phyloP scores from a whole-genome alignment of 495 filamentous ascomycete species.

The Immersiella caudata region DNA sequence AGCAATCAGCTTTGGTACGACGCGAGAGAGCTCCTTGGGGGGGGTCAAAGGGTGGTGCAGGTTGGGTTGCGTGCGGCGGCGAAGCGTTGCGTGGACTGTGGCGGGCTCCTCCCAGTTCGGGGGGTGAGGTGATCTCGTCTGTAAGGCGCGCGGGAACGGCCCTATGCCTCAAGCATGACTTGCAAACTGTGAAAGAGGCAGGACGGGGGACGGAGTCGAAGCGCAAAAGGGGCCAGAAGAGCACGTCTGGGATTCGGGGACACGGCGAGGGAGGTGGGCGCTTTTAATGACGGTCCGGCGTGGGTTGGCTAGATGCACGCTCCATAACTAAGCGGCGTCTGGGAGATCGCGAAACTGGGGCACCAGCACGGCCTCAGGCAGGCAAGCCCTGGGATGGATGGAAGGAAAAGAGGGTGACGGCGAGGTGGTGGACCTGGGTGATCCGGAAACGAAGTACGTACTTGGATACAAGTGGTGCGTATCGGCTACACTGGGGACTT shows the following conservation, averaged over 20 bases:
- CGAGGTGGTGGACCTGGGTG: conserved; percentile 21
- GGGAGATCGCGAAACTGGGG: conserved; percentile 30
- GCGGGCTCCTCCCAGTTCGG: conserved; percentile 5
- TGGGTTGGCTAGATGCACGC: conserved; percentile 28
- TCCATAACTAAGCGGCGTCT: conserved; percentile 20
- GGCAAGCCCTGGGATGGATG: conserved; percentile 19
- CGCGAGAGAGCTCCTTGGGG: conserved; percentile 6
- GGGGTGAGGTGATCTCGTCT: neutral
- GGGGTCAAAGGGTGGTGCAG: neutral
- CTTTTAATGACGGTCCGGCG: conserved; percentile 36
- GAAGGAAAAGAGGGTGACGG: conserved; percentile 27
- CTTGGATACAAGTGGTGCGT: conserved; percentile 22
- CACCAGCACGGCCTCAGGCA: conserved; percentile 23
- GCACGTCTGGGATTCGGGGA: conserved; percentile 30
- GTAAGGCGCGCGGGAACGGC: conserved; percentile 11
- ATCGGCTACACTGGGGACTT: conserved; percentile 17
- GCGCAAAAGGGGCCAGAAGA: conserved; percentile 24
- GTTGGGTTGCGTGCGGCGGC: conserved; percentile 6
- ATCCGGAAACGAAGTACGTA: conserved; percentile 28
- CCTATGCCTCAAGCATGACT: conserved; percentile 21
- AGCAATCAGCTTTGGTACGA: conserved; percentile 1
- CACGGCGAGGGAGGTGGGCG: conserved; percentile 33
- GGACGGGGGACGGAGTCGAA: conserved; percentile 8
- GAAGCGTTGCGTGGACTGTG: conserved; percentile 5
- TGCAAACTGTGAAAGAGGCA: neutral